Evolutionary conservation across 1,139 yeast genomes (phyloP).

Genomic region (Pichia sp.): DNA sequence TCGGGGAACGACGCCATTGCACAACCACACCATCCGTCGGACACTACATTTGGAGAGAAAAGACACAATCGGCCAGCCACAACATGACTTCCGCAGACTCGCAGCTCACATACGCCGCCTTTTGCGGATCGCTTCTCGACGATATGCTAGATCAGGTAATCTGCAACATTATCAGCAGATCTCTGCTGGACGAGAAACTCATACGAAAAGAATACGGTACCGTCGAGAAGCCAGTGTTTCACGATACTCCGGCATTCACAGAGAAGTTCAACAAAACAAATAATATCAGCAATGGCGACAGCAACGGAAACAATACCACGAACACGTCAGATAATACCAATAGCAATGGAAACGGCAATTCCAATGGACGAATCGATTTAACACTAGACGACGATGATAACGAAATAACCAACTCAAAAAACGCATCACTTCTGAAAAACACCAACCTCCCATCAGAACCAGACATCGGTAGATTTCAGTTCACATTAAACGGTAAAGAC

Average conservation of each 20-base stretch:
- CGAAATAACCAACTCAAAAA: not conserved
- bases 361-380: not conserved
- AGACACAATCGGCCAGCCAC: too few relatives aligned
- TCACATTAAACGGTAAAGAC: slow-evolving; percentile 40
- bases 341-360: slow-evolving; percentile 5
- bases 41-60: too few relatives aligned
- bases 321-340: not conserved
- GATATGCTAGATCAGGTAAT: slow-evolving; percentile 41
- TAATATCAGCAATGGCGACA: slow-evolving; percentile 21
- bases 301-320: too few relatives aligned
- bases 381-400: not conserved
- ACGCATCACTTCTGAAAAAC: slow-evolving; percentile 4
- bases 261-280: slow-evolving; percentile 16
- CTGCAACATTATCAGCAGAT: slow-evolving; percentile 41
- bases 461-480: slow-evolving; percentile 30
- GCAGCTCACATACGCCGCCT: slow-evolving; percentile 27
- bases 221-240: slow-evolving; percentile 23
- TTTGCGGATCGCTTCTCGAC: slow-evolving; percentile 35
- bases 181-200: slow-evolving; percentile 40
- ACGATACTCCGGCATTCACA: slow-evolving; percentile 18
- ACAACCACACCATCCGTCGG: too few relatives aligned
- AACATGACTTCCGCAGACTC: slow-evolving; percentile 8
- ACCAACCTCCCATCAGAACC: slow-evolving; percentile 14
- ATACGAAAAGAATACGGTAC: slow-evolving; percentile 34
- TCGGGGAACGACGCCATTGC: too few relatives aligned